These are phyloP conservation scores for Pythium inflatum DNA, from an alignment of 352 stramenopile species.

Conservation along the genomic window DNA sequence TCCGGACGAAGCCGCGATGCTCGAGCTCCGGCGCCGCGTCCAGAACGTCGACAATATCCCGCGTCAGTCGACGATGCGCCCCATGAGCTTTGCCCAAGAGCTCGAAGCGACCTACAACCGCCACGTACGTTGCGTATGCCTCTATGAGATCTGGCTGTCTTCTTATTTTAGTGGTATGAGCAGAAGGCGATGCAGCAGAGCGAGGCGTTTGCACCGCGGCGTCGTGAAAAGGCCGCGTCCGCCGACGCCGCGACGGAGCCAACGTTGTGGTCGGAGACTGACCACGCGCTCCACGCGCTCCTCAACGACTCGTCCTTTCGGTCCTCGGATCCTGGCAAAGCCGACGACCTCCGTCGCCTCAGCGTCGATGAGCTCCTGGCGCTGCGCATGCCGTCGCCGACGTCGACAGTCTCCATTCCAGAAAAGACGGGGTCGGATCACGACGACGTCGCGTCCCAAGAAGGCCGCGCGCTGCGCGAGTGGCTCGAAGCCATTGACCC, in stretches of 20 bases:
- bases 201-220: background rate
- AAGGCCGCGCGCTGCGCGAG: slow-evolving; percentile 41
- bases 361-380: slow-evolving; percentile 62
- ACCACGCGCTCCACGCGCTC: slow-evolving; percentile 56
- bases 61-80: slow-evolving; percentile 27
- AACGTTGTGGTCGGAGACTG: slow-evolving; percentile 49
- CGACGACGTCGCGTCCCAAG: slow-evolving; percentile 24
- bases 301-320: slow-evolving; percentile 29
- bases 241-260: slow-evolving; percentile 24
- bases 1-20: slow-evolving; percentile 61
- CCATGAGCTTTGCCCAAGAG: slow-evolving; percentile 37
- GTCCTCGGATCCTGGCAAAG: slow-evolving; percentile 38
- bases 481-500: slow-evolving; percentile 70
- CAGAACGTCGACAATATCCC: slow-evolving; percentile 53
- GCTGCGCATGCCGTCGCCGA: slow-evolving; percentile 23
- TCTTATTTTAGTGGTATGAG: too few species aligned
- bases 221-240: slow-evolving; percentile 19
- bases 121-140: slow-evolving; percentile 28
- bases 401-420: slow-evolving; percentile 32
- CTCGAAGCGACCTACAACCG: slow-evolving; percentile 35
- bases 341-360: slow-evolving; percentile 49
- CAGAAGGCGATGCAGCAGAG: slow-evolving; percentile 37
- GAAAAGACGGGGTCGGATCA: slow-evolving; percentile 45
- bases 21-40: slow-evolving; percentile 70
- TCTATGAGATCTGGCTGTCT: background rate